phyloP scores from a whole-genome alignment of 2,329 filamentous ascomycete species.

The Sclerotinia spermophila region DNA sequence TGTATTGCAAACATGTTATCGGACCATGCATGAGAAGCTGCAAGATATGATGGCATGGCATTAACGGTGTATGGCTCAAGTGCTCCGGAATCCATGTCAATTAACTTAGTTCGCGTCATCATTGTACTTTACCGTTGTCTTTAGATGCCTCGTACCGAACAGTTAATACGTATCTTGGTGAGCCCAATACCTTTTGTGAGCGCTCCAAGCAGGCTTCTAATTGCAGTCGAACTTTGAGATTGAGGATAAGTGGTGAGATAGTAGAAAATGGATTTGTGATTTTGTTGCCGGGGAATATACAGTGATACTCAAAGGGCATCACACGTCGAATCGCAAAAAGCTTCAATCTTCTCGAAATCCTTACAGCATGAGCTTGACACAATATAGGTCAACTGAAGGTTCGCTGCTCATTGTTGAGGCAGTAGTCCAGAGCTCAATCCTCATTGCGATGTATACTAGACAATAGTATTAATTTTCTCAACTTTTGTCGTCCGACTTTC shows the following conservation, averaged over 20 bases:
- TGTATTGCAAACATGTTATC: slow-evolving; percentile 14
- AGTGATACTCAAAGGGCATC: not conserved
- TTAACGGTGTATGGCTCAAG: slow-evolving; percentile 9
- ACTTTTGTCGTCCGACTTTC: not conserved
- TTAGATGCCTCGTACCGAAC: not conserved
- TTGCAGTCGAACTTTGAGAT: not conserved
- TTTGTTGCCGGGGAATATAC: not conserved
- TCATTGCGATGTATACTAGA: not conserved
- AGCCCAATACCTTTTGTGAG: not conserved
- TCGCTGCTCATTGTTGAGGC: not conserved
- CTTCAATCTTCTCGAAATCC: not conserved
- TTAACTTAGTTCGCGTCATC: slow-evolving; percentile 6
- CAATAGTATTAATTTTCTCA: not conserved
- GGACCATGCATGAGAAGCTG: slow-evolving; percentile 16
- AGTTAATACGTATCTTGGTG: not conserved
- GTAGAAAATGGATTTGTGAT: not conserved
- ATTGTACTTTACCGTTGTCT: not conserved
- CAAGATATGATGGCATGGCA: slow-evolving; percentile 18
- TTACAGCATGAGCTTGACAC: not conserved
- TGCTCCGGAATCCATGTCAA: slow-evolving; percentile 6
- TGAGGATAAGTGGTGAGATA: not conserved
- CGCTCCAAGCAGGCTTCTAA: not conserved
- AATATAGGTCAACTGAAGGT: not conserved
- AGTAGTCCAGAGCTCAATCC: not conserved
- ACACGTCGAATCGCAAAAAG: not conserved